Base-by-base conservation (phyloP, 768 basidiomycete species). In the Sarcodon aspratus region DNA sequence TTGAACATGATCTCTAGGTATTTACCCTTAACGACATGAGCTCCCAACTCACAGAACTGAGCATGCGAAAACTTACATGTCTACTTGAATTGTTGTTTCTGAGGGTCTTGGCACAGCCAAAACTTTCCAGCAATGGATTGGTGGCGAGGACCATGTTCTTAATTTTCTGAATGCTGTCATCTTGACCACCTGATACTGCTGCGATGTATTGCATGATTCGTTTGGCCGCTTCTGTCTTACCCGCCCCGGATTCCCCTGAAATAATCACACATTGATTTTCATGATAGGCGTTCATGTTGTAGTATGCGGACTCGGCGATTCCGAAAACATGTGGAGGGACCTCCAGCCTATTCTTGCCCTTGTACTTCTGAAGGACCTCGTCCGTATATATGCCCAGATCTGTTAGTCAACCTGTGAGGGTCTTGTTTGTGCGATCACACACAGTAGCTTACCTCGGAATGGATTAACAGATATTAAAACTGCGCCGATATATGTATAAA, bases 251-350 rank as follows among this genome's bases (percentile, higher is more conserved):
- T 70, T 99, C 96, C 48, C 96, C 96, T 34, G 94, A 93, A 59
- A 99, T 98, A 68, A 99, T 99, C 48, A 99, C 95, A 63, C 95
- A 98, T 69, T 99, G 96, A 61, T 98, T 99, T 68, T 99, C 95
- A 66, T 94, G 87, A 67, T 99, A 96, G 31, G 93, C 90, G 55
- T 92, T 94, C 96, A 99, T 98, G 63, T 94, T 91, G 71, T 98
- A 98, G 72, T 98, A 98, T 9, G 93, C 83, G 47, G 85, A 78
- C 73, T 99, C 96, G 43, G 96, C 96, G 55, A 99, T 96, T 55
- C 85, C 75, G 69, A 95, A 99, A 45, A 99, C 96, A 69, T 99
- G 96, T 1, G 96, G 96, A 9, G 95, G 87, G 48, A 97, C 90
- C 67, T 99, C 96, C 50, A 99, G 81, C 54, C 96, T 78, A 66